A percentile compares a stretch with the other conserved stretches of the same genome.
Conservation (phyloP, 2,329 filamentous ascomycete genomes). For the Piedraia hortae region DNA sequence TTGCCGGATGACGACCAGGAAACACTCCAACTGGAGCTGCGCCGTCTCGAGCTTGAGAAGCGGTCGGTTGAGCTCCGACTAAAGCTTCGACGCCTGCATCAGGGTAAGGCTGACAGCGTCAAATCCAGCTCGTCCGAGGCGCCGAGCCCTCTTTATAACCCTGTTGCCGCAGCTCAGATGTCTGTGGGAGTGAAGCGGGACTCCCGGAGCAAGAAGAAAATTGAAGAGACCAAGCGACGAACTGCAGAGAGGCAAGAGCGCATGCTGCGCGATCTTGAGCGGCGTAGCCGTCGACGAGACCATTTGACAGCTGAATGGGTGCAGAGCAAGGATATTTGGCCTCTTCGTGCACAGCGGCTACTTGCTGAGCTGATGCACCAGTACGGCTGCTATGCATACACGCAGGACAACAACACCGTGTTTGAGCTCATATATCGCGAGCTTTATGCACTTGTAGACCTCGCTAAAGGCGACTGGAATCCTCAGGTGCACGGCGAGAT, state of each 20-base stretch:
- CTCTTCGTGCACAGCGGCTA: slow-evolving; percentile 11
- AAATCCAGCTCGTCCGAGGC: no score
- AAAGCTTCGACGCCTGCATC: slow-evolving; percentile 11
- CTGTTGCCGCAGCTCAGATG: slow-evolving; percentile 4
- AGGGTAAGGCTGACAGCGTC: slow-evolving; percentile 4
- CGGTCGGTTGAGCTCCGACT: slow-evolving; percentile 14
- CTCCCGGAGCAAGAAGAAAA: slow-evolving; percentile 14
- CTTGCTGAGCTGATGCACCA: slow-evolving; percentile 14
- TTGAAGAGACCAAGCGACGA: slow-evolving; percentile 12
- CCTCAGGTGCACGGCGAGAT: slow-evolving; percentile 12
- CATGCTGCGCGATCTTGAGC: slow-evolving; percentile 13
- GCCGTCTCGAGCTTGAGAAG: slow-evolving; percentile 13
- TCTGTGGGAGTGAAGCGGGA: slow-evolving; percentile 10
- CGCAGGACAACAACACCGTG: slow-evolving; percentile 8
- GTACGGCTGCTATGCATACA: slow-evolving; percentile 12
- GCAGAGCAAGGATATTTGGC: slow-evolving; percentile 14
- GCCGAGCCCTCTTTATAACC: slow-evolving; percentile 7
- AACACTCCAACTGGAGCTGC: slow-evolving; percentile 12
- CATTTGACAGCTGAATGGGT: slow-evolving; percentile 15
- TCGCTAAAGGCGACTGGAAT: slow-evolving; percentile 12
- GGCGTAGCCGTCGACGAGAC: slow-evolving; percentile 12
- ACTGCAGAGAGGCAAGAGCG: slow-evolving; percentile 13
- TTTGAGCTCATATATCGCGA: slow-evolving; percentile 13
- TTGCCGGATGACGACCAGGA: slow-evolving; percentile 11
- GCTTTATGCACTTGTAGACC: slow-evolving; percentile 12